Percentiles rank a stretch among this genome's conserved stretches.
Conservation (phyloP, 257 asterid genomes). For the Nicotiana benthamiana region DNA sequence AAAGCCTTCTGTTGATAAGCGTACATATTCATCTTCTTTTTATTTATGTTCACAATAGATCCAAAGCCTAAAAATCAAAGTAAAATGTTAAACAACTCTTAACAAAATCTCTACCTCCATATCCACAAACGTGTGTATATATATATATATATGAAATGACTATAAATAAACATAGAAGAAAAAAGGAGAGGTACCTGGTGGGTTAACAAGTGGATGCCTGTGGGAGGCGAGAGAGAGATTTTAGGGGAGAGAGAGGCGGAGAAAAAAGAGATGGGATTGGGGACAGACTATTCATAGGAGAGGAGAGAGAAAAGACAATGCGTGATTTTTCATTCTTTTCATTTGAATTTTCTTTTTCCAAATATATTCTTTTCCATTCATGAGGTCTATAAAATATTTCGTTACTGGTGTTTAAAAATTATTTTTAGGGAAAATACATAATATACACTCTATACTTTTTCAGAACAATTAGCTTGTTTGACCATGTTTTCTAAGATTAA, state of each 20-base stretch:
- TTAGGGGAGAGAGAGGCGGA: constrained; percentile 12
- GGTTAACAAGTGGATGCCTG: not conserved
- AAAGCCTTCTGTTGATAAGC: constrained; percentile 31
- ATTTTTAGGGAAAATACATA: too few relatives aligned
- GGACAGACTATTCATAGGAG: constrained; percentile 17
- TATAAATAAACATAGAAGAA: not conserved
- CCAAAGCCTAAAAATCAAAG: constrained; percentile 17
- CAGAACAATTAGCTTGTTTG: too few relatives aligned
- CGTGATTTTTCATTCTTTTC: not conserved
- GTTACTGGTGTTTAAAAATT: too few relatives aligned
- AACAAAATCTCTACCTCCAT: not conserved
- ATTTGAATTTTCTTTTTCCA: not conserved
- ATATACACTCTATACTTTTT: too few relatives aligned
- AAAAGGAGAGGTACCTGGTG: not conserved
- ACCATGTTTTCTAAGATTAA: too few relatives aligned
- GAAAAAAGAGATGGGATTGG: not conserved
- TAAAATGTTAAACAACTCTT: not conserved
- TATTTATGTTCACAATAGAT: constrained; percentile 8
- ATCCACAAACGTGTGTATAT: not conserved
- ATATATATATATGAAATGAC: not conserved
- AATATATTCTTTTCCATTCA: not conserved
- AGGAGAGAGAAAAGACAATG: not conserved
- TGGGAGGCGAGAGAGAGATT: constrained; percentile 8
- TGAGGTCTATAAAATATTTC: not conserved
- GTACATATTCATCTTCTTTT: constrained; percentile 37